Evolutionary conservation across 2,329 filamentous ascomycete genomes (phyloP).

Genomic region (Aspergillus intermedius): DNA sequence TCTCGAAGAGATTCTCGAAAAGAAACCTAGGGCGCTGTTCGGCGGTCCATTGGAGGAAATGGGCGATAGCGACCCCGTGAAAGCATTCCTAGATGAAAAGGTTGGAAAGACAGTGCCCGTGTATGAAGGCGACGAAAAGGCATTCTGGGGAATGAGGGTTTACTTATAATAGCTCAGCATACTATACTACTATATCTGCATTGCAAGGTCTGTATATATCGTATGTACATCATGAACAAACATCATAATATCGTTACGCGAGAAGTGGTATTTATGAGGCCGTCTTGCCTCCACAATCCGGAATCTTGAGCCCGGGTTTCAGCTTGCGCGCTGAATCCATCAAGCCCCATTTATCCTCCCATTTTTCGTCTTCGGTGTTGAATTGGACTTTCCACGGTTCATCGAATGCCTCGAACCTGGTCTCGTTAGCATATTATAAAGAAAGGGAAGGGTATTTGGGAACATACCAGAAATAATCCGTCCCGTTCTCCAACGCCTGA

Average conservation of each 20-base stretch:
- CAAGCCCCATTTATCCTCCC: constrained; percentile 95
- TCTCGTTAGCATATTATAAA: constrained; percentile 9
- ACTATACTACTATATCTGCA: not conserved
- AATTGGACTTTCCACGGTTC: constrained; percentile 87
- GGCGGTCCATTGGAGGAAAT: constrained; percentile 44
- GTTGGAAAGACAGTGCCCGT: constrained; percentile 21
- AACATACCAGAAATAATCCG: constrained; percentile 82
- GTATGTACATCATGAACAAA: constrained; percentile 5
- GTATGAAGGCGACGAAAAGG: constrained; percentile 28
- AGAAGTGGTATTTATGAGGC: constrained; percentile 31
- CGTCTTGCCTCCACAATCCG: constrained; percentile 74
- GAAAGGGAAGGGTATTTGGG: constrained; percentile 3
- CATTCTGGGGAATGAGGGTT: constrained; percentile 33
- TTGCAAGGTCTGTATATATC: no score
- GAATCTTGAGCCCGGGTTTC: constrained; percentile 77
- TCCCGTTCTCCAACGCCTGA: constrained; percentile 68
- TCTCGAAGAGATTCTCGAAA: constrained; percentile 47
- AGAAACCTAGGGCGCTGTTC: constrained; percentile 50
- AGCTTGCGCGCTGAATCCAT: constrained; percentile 79
- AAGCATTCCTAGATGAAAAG: constrained; percentile 11
- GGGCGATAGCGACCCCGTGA: constrained; percentile 23
- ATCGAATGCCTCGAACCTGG: constrained; percentile 84
- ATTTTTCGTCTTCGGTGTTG: constrained; percentile 61
- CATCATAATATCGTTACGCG: constrained; percentile 4
- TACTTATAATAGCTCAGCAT: constrained; percentile 16